phyloP scores from a whole-genome alignment of 768 basidiomycete genomes.

The Thelephora ganbajun region DNA sequence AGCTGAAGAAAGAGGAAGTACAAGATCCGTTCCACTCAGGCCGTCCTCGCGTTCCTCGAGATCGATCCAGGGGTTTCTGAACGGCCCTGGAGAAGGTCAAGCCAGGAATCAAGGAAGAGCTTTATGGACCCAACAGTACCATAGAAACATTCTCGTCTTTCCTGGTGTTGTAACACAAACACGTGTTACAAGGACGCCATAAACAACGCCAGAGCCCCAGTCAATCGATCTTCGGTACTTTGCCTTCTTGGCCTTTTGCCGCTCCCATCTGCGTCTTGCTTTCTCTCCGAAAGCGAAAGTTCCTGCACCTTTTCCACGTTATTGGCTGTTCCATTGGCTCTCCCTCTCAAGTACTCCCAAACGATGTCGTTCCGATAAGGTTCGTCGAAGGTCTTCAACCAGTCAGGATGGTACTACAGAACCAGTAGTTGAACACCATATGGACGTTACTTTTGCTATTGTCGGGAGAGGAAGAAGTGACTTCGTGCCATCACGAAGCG shows the following conservation, averaged over 20 bases:
- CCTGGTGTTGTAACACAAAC: too few species aligned
- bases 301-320: too few species aligned
- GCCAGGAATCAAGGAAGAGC: conserved; percentile 19
- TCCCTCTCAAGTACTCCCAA: conserved; percentile 12
- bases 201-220: too few species aligned
- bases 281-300: too few species aligned
- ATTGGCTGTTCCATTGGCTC: background rate
- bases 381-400: conserved; percentile 12
- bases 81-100: conserved; percentile 37
- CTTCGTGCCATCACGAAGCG: conserved; percentile 20
- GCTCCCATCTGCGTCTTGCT: too few species aligned
- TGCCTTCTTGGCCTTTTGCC: too few species aligned
- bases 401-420: conserved; percentile 18
- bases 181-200: too few species aligned
- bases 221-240: too few species aligned
- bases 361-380: conserved; percentile 15
- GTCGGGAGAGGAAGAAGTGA: conserved; percentile 15
- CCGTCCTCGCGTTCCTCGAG: background rate
- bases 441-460: conserved; percentile 8
- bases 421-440: conserved; percentile 22
- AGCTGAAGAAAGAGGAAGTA: conserved; percentile 46
- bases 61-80: background rate
- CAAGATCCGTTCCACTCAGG: conserved; percentile 32
- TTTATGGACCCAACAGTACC: conserved; percentile 16
- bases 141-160: too few species aligned